Evolutionary conservation across 495 filamentous ascomycete species (phyloP).

Genomic region (Podospora tetraspora): DNA sequence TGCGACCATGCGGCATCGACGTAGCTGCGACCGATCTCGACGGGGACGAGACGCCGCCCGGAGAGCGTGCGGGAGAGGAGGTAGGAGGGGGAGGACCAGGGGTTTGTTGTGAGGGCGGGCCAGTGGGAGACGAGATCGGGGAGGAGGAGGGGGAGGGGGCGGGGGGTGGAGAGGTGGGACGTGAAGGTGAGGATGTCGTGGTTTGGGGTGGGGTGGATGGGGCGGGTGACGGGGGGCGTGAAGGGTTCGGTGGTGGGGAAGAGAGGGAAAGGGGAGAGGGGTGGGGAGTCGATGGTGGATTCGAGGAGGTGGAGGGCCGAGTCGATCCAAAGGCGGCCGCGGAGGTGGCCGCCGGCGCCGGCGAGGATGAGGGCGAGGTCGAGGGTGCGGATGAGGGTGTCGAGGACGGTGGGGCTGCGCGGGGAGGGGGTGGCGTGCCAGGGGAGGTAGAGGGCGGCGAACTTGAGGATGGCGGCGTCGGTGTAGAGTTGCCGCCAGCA

Average conservation of each 20-base stretch:
- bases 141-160: conserved; percentile 63
- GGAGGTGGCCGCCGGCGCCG: conserved; percentile 52
- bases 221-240: conserved; percentile 34
- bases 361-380: conserved; percentile 81
- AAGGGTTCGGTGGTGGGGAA: conserved; percentile 41
- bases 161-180: conserved; percentile 43
- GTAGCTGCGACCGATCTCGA: conserved; percentile 88
- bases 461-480: conserved; percentile 66
- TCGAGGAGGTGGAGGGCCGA: conserved; percentile 45
- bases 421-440: not conserved
- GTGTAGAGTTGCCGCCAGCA: conserved; percentile 77
- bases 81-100: conserved; percentile 72
- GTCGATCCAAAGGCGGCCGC: conserved; percentile 59
- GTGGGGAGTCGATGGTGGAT: conserved; percentile 13
- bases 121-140: conserved; percentile 59
- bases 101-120: conserved; percentile 65
- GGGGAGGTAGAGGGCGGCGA: conserved; percentile 36
- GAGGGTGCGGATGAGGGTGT: conserved; percentile 55
- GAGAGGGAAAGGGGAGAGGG: conserved; percentile 20
- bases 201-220: conserved; percentile 31
- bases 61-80: conserved; percentile 68
- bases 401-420: conserved; percentile 28
- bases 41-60: conserved; percentile 74
- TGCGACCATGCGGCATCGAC: conserved; percentile 85
- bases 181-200: conserved; percentile 62